Percentiles rank a stretch among this genome's conserved stretches.
These are phyloP conservation scores for Ceratobasidium papillatum DNA, from an alignment of 1,284 basidiomycete species.

Conservation along the genomic window DNA sequence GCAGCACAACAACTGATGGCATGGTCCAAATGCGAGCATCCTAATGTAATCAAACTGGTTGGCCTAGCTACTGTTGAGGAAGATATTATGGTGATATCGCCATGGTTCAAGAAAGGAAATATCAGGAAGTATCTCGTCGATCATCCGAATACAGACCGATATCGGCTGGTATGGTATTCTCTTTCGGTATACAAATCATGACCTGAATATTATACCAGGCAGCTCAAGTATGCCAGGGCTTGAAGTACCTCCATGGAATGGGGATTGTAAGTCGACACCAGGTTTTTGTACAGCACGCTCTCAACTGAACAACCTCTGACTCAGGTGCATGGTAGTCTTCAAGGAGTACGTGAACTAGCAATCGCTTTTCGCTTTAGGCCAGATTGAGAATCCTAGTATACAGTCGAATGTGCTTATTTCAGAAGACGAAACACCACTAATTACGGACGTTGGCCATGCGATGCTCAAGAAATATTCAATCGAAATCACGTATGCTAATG, in stretches of 20 bases:
- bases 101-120: slow-evolving; percentile 1
- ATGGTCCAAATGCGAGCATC: slow-evolving; percentile 11
- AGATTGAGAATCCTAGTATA: neutral
- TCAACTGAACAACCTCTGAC: neutral
- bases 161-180: neutral
- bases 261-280: neutral
- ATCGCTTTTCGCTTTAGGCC: too few species aligned
- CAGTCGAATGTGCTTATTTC: slow-evolving; percentile 4
- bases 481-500: neutral
- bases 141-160: neutral
- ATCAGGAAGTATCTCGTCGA: neutral
- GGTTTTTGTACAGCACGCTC: too few species aligned
- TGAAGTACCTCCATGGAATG: neutral
- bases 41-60: neutral
- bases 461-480: neutral
- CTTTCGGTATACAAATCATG: too few species aligned
- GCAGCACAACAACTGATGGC: neutral
- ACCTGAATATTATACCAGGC: neutral
- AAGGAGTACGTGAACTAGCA: neutral
- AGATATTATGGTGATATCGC: neutral
- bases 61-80: neutral
- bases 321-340: slow-evolving; percentile 10
- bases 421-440: neutral
- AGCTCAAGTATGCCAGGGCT: neutral
- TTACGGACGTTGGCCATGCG: slow-evolving; percentile 1